These are phyloP conservation scores for Tolypocladium inflatum DNA, from an alignment of 2,329 filamentous ascomycete genomes.

Conservation along the genomic window DNA sequence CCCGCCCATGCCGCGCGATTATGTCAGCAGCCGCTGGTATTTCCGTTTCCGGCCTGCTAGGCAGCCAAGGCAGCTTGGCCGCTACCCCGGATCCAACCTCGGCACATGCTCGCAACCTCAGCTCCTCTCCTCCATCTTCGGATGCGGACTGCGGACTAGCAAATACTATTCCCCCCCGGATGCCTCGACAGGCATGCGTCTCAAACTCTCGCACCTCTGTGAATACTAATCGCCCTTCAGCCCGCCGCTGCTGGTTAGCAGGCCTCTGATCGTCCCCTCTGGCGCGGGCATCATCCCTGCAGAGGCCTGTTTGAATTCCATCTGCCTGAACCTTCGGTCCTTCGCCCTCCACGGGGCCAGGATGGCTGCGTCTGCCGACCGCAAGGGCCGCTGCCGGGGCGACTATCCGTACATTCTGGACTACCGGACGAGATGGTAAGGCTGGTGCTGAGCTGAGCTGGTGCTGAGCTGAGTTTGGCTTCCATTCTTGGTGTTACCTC, in stretches of 20 bases:
- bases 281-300: background rate
- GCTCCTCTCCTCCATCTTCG: background rate
- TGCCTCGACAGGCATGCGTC: background rate
- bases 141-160: background rate
- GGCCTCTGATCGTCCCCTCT: background rate
- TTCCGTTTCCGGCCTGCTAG: background rate
- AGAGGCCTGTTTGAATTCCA: background rate
- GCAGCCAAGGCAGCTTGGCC: background rate
- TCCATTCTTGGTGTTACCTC: background rate
- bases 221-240: background rate
- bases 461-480: background rate
- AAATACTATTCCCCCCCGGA: background rate
- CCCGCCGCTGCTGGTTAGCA: background rate
- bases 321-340: background rate
- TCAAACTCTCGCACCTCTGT: background rate
- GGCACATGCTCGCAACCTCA: background rate
- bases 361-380: slow-evolving; percentile 13
- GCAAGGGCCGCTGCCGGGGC: slow-evolving; percentile 53
- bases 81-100: background rate
- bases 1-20: background rate
- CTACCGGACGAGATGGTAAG: slow-evolving; percentile 80
- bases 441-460: background rate
- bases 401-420: slow-evolving; percentile 75
- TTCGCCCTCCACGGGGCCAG: background rate
- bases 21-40: background rate